Base-by-base conservation (phyloP, 1,284 basidiomycete species). In the Lentinula novae-zelandiae region DNA sequence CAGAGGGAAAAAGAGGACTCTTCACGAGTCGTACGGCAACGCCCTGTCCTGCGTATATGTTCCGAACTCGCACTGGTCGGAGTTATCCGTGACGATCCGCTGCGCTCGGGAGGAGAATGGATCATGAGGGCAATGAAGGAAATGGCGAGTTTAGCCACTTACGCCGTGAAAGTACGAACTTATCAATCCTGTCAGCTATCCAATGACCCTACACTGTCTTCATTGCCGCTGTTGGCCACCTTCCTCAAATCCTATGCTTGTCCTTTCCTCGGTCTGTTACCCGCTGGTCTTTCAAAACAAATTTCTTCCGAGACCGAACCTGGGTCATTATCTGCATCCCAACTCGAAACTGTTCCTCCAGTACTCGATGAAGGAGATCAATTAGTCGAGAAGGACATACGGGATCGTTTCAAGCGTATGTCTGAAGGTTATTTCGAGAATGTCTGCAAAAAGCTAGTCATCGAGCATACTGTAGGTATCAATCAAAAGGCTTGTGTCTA, bases 1-100 rank as follows among this genome's bases (percentile, higher is more conserved):
- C 93, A 98, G 69, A 86, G 89, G 58, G 97, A 99, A 71, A 96
- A 95, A 74, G 97, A 99, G 63, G 96, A 99, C 66, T 80, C 84
- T 57, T 77, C 86, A 13, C 83, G 96, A 31, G 78, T 99, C 12
- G 71, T 84, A 1, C 88, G 92, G 39, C 95, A 98, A 73, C 83
- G 95, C 17, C 90, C 92, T 0, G 77, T 96, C 9, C 77, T 98
- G 55, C 85, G 96, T 56, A 87, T 96, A 39, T 89, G 92, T 64
- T 87, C 93, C 0, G 97, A 99, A 74, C 79, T 98, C 38, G 95
- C 93, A 1, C 78, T 98, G 34, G 87, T 98, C 2, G 93, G 92
- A 2, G 78, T 96, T 66, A 85, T 95, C 69, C 80, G 77, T 65
- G 85, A 93, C 78, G 79, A 81, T 48, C 80, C 83, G 15, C 78